Percentiles rank a stretch among this genome's conserved stretches.
These are phyloP conservation scores for Paramecium sexaurelia DNA, from an alignment of 73 alveolate genomes.

Conservation along the genomic window DNA sequence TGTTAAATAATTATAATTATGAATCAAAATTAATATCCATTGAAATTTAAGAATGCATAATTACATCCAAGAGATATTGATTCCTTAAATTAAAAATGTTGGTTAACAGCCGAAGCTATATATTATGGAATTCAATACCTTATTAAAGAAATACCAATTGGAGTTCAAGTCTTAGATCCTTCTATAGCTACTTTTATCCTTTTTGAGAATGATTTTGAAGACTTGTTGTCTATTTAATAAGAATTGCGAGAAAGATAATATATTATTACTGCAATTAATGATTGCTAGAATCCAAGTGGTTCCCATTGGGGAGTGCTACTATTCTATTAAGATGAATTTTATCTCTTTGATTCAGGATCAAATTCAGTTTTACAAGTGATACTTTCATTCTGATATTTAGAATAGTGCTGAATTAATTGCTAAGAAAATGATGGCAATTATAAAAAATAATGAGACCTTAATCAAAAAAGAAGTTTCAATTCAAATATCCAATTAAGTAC, in stretches of 20 bases:
- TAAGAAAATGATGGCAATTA: not conserved
- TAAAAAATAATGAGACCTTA: not conserved
- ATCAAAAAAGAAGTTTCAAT: not conserved
- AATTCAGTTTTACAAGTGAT: not conserved
- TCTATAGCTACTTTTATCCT: not conserved
- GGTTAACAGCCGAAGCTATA: conserved; percentile 58
- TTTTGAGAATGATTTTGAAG: conserved; percentile 29
- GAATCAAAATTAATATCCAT: not conserved
- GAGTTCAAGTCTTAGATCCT: not conserved
- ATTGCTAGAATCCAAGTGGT: not conserved
- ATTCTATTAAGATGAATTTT: not conserved
- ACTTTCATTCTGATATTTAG: not conserved
- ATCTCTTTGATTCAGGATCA: conserved; percentile 26
- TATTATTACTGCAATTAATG: not conserved
- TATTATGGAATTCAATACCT: not conserved
- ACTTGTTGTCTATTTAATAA: not conserved
- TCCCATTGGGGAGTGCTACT: not conserved
- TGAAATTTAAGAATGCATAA: not conserved
- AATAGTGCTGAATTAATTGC: not conserved
- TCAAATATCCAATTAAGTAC: not conserved
- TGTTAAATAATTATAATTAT: not conserved
- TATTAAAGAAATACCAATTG: not conserved
- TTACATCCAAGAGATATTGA: not conserved
- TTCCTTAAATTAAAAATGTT: not conserved
- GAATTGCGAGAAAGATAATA: not conserved